A percentile compares a stretch with the other conserved stretches of the same genome.
Evolutionary conservation across 768 basidiomycete genomes (phyloP).

Genomic region (Amanita inopinata): DNA sequence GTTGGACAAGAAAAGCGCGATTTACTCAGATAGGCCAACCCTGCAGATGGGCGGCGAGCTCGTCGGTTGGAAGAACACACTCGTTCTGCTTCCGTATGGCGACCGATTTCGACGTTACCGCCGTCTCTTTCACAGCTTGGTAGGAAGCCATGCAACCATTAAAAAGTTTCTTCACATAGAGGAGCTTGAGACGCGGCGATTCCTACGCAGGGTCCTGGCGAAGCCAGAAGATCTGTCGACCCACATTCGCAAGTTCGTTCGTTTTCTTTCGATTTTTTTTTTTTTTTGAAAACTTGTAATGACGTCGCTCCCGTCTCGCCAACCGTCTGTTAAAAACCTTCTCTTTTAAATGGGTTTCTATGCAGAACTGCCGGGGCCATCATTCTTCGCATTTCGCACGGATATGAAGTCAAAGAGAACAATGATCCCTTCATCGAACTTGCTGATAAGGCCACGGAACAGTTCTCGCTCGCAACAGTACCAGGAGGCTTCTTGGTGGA

Average conservation of each 20-base stretch:
- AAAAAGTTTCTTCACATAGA: constrained; percentile 33
- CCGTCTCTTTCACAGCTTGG: constrained; percentile 39
- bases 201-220: constrained; percentile 36
- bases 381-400: constrained; percentile 43
- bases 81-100: constrained; percentile 47
- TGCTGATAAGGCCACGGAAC: constrained; percentile 43
- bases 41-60: constrained; percentile 46
- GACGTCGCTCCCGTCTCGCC: constrained; percentile 5
- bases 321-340: not conserved
- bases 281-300: not conserved
- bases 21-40: constrained; percentile 60
- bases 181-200: constrained; percentile 37
- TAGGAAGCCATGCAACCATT: constrained; percentile 34
- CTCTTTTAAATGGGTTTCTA: constrained; percentile 4
- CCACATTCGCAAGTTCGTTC: constrained; percentile 39
- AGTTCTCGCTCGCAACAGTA: constrained; percentile 43
- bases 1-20: constrained; percentile 56
- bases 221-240: constrained; percentile 35
- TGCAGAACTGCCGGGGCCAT: constrained; percentile 41
- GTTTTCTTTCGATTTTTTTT: constrained; percentile 2
- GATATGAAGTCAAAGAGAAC: constrained; percentile 40
- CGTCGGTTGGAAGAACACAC: constrained; percentile 47
- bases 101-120: constrained; percentile 47
- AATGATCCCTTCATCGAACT: constrained; percentile 43
- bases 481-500: constrained; percentile 46